Base-by-base conservation (phyloP, 352 stramenopile species). In the Peronospora destructor region DNA sequence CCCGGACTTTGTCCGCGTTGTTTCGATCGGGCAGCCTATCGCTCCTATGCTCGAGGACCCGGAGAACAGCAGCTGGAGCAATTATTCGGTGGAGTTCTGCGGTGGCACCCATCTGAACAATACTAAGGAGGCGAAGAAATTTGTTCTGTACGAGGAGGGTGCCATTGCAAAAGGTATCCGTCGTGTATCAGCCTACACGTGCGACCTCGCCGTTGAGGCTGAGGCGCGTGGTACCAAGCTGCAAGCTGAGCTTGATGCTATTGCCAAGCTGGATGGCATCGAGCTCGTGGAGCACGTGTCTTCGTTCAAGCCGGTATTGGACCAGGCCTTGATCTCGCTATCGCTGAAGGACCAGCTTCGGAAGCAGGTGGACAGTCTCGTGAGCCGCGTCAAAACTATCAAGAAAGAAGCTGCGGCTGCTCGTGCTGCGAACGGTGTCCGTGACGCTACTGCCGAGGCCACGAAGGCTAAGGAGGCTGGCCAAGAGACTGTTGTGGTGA, bases 21-120 rank as follows among this genome's bases (percentile, higher is more conserved):
- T 99, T 7, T 95, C 83, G 17, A 95, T 99, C 21, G 96, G 96
- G 17, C 72, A 93, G 37, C 56, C 72, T 7, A 85, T 89, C 36
- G 61, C 64, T 10, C 63, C 71, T 9, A 89, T 80, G 81, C 69
- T 89, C 10, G 67, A 88, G 45, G 85, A 97, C 53, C 91, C 93
- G 2, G 75, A 84, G 56, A 94, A 94, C 64, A 86, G 71, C 47
- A 73, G 68, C 6, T 97, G 90, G 88, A 77, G 63, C 49, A 78
- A 96, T 50, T 97, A 85, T 47, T 98, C 93, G 10, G 85, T 99
- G 16, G 97, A 99, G 76, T 98, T 99, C 75, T 99, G 97, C 72
- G 97, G 97, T 53, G 97, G 96, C 19, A 99, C 96, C 4, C 97
- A 99, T 66, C 55, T 99, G 26, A 78, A 74, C 45, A 98, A 98